Evolutionary conservation across 2,329 filamentous ascomycete species (phyloP), one percentile per base, ranked within the genome.

Genomic region (Colletotrichum trifolii): DNA sequence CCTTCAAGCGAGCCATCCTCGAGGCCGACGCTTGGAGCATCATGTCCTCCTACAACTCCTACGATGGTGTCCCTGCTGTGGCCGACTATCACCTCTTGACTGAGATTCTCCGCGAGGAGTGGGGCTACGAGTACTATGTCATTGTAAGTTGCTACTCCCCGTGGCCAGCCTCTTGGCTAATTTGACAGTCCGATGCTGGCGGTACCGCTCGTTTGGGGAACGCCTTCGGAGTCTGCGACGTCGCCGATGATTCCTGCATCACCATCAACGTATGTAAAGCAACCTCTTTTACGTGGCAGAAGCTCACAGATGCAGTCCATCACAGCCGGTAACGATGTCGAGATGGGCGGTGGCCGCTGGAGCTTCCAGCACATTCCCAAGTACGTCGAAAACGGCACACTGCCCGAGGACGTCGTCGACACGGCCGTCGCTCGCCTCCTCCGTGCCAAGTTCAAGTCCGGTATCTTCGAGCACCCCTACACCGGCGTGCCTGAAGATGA

Each of bases 291-390:
- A 3, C 8, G 47, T 25, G 6, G 42, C 13, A 33, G 1, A 6
- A 34, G 34, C 57, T 71, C 34, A 71, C 39, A 13, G 12, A 10
- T 1, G 12, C 63, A 85, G 76, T 80, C 87, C 8, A 82, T 93
- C 5, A 87, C 87, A 1, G 88, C 90, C 5, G 91, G 91, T 3
- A 90, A 88, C 54, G 91, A 93, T 69, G 83, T 91, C 11, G 91
- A 93, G 71, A 93, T 93, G 91, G 91, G 91, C 11, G 90, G 91
- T 43, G 91, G 91, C 17, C 89, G 87, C 17, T 93, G 87, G 79
- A 92, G 88, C 73, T 90, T 88, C 72, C 82, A 87, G 68, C 85
- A 82, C 40, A 92, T 93, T 55, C 88, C 90, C 6, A 80, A 85
- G 35, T 82, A 93, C 53, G 82, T 93, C 13, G 77, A 86, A 58